Conservation (phyloP, 2,329 filamentous ascomycete genomes). For the Delphinella strobiligena region DNA sequence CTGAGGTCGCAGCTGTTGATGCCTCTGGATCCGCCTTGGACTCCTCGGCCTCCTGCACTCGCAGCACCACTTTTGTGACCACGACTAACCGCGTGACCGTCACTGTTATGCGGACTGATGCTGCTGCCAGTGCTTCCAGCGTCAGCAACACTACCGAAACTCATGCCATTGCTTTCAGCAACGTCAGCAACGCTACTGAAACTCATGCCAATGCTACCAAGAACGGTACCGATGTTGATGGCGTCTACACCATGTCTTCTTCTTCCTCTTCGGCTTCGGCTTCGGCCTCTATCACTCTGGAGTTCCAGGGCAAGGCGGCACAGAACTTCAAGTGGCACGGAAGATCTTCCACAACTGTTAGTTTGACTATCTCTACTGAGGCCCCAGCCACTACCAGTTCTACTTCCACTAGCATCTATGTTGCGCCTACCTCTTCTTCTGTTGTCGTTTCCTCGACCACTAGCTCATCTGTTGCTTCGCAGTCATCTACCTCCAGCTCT, state of each 20-base stretch:
- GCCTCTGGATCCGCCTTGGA: conserved; percentile 16
- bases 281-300: not conserved
- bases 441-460: conserved; percentile 12
- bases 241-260: conserved; percentile 10
- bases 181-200: not conserved
- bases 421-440: conserved; percentile 11
- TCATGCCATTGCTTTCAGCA: conserved; percentile 4
- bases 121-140: conserved; percentile 10
- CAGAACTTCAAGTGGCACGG: not conserved
- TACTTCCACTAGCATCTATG: conserved; percentile 1
- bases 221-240: conserved; percentile 4
- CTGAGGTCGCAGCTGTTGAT: conserved; percentile 10
- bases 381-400: conserved; percentile 3
- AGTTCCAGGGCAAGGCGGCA: conserved; percentile 2
- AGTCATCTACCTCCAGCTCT: conserved; percentile 17
- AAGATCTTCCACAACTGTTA: conserved; percentile 1
- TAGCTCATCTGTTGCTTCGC: conserved; percentile 13
- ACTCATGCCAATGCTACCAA: conserved; percentile 1
- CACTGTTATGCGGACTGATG: conserved; percentile 20
- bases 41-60: conserved; percentile 4
- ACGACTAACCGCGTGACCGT: conserved; percentile 29
- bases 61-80: conserved; percentile 23
- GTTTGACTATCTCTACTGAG: conserved; percentile 4
- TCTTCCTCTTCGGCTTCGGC: conserved; percentile 4
- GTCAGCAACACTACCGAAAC: conserved; percentile 5